Evolutionary conservation across 2,329 filamentous ascomycete species (phyloP), one percentile per base, ranked within the genome.

Genomic region (Ceratocystis harringtonii): DNA sequence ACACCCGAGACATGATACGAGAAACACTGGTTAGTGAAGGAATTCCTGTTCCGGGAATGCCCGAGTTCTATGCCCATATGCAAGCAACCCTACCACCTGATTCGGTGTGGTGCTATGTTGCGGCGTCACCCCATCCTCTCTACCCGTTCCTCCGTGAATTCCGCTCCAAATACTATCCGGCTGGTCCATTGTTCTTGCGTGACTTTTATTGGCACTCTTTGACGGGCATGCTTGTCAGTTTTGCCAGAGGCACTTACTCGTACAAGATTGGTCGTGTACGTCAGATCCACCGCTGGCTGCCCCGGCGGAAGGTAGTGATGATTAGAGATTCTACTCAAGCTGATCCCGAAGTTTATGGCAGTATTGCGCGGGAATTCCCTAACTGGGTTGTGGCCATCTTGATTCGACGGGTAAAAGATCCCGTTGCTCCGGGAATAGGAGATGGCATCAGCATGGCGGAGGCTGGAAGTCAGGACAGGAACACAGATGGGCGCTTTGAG

Each of bases 251-350:
- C 43, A 95, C 91, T 0, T 81, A 94, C 73, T 83, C 86, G 67
- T 97, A 96, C 79, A 97, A 97, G 75, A 82, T 88, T 10, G 83
- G 86, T 66, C 84, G 88, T 19, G 90, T 96, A 74, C 80, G 81
- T 66, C 90, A 90, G 76, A 83, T 97, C 30, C 82, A 90, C 70
- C 75, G 76, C 0, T 94, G 89, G 88, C 79, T 96, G 61, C 92
- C 92, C 0, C 80, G 81, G 70, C 80, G 89, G 68, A 88, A 87
- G 70, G 86, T 95, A 76, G 83, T 97, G 68, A 86, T 86, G 70
- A 85, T 97, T 69, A 92, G 92, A 0, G 92, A 97, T 75, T 92
- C 87, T 48, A 96, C 92, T 0, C 92, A 96, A 75, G 87, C 84
- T 30, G 92, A 97, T 70, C 92, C 92, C 0, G 92, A 97, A 73